These are phyloP conservation scores for Phytophthora vignae DNA, from an alignment of 352 stramenopile species.

Conservation along the genomic window DNA sequence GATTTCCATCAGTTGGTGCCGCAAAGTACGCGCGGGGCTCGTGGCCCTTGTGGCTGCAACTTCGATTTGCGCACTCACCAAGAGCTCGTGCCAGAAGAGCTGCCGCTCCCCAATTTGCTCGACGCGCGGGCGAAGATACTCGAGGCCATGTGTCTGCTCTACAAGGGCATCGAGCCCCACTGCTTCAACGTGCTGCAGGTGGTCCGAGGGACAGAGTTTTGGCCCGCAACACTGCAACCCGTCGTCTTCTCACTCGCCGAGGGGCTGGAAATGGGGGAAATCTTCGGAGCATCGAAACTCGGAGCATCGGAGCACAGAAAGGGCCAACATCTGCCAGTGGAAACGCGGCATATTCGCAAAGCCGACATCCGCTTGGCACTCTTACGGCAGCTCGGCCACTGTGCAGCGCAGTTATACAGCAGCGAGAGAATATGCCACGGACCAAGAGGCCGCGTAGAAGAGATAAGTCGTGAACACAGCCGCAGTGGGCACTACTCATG, in stretches of 20 bases:
- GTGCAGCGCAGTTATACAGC: too few relatives aligned
- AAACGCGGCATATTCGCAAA: too few relatives aligned
- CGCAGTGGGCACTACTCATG: too few relatives aligned
- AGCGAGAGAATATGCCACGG: too few relatives aligned
- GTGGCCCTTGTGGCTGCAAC: not conserved
- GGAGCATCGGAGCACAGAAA: too few relatives aligned
- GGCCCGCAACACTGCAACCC: not conserved
- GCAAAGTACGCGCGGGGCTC: not conserved
- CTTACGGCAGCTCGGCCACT: too few relatives aligned
- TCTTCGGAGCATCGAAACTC: too few relatives aligned
- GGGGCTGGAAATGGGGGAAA: too few relatives aligned
- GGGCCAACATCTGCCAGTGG: too few relatives aligned
- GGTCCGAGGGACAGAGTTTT: not conserved
- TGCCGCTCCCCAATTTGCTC: not conserved
- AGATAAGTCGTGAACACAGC: too few relatives aligned
- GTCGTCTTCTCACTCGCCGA: constrained; percentile 15
- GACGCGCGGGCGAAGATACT: constrained; percentile 2
- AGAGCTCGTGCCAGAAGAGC: not conserved
- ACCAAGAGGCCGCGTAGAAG: too few relatives aligned
- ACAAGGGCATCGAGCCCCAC: not conserved
- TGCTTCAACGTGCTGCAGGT: constrained; percentile 12
- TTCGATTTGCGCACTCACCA: not conserved
- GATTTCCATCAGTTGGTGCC: constrained; percentile 12
- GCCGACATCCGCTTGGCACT: too few relatives aligned
- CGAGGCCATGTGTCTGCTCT: constrained; percentile 9